Evolutionary conservation across 1,284 basidiomycete species (phyloP), one percentile per base, ranked within the genome.

Genomic region (Trichosporon faecale): DNA sequence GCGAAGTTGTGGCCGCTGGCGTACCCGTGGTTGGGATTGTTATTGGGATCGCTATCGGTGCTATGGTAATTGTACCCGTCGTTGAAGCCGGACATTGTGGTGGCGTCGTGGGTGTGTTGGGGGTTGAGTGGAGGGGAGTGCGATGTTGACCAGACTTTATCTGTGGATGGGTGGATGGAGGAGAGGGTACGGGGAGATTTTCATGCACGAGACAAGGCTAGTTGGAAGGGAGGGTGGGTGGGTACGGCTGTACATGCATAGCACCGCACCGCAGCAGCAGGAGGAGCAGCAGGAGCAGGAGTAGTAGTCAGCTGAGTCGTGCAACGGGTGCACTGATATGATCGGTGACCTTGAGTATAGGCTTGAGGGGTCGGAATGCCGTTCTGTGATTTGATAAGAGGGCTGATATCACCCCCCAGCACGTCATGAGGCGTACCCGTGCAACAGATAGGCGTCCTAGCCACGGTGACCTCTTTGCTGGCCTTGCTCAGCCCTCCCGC

Each of bases 31-130:
- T 31, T 60, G 27, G 11, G 11, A 60, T 55, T 55, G 14, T 31
- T 14, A 31, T 60, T 31, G n/a, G n/a, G n/a, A n/a, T n/a, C n/a
- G n/a, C n/a, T n/a, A n/a, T n/a, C n/a, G n/a, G n/a, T n/a, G 6
- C 16, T 14, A 31, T 60, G 29, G 27, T 31, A 16, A 60, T 60
- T 27, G 23, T 61, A 31, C 57, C 57, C 57, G 57, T 61, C 27
- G 57, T 61, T 61, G 57, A 61, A 61, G 57, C 29, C 27, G 57
- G 57, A 31, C 57, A 61, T 61, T 29, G 57, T 31, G 27, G 57
- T n/a, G 55, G 55, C 25, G 21, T 18, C 16, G n/a, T 21, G 49
- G 7, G 27, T 8, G 25, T n/a, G 57, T 29, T 12, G 57, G 27
- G 14, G 29, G 27, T 16, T 29, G 55, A 16, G 49, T 9, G 23